Percentiles rank a stretch among this genome's conserved stretches.
Conservation (phyloP, 1,139 yeast species). For the Meyerozyma sp. region DNA sequence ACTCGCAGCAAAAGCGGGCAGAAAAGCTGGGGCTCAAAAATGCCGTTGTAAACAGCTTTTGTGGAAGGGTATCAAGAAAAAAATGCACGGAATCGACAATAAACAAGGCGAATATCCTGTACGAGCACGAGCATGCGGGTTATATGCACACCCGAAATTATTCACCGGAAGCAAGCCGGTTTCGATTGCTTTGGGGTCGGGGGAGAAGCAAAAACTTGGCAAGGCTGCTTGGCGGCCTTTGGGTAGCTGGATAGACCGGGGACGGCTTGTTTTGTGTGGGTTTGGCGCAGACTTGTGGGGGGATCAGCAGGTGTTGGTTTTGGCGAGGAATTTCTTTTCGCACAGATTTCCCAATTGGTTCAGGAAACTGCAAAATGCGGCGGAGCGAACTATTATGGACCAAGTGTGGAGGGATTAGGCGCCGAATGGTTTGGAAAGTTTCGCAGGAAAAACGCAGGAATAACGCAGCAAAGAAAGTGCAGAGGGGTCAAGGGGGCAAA, state of each 20-base stretch:
- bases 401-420: neutral
- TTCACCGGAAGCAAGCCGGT: neutral
- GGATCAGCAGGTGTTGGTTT: neutral
- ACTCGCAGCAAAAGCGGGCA: neutral
- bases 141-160: slow-evolving; percentile 4
- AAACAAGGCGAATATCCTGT: slow-evolving; percentile 5
- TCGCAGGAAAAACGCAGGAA: neutral
- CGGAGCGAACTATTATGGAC: neutral
- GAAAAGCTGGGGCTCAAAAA: neutral
- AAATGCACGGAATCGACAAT: neutral
- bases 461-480: too few species aligned
- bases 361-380: neutral
- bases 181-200: neutral
- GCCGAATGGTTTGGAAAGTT: neutral
- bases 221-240: too few species aligned
- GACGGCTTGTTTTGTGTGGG: neutral
- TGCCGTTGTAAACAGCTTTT: neutral
- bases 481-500: neutral
- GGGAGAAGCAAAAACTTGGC: neutral
- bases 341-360: neutral
- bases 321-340: neutral
- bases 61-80: neutral
- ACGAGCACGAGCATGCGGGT: slow-evolving; percentile 5
- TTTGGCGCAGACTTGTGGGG: neutral
- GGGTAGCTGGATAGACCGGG: too few species aligned